A percentile compares a stretch with the other conserved stretches of the same genome.
Evolutionary conservation across 2,329 filamentous ascomycete genomes (phyloP).

Genomic region (Neobulgaria alba): DNA sequence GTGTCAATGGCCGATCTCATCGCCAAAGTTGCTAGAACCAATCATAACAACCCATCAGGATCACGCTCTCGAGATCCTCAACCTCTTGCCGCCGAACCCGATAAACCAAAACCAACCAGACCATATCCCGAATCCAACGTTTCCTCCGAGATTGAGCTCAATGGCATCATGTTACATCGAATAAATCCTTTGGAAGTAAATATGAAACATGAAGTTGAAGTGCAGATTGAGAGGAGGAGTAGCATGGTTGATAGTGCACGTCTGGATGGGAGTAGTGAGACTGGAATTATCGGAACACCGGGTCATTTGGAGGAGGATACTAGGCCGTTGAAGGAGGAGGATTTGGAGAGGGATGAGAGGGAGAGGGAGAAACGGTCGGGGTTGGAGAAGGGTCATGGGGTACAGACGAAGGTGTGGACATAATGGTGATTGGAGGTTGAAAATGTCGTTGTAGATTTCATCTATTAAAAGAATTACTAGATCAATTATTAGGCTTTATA

Average conservation of each 20-base stretch:
- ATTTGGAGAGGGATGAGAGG: too few relatives aligned
- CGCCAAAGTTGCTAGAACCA: slow-evolving; percentile 17
- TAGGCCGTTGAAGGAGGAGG: background rate
- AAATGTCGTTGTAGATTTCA: too few relatives aligned
- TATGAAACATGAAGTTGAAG: slow-evolving; percentile 1
- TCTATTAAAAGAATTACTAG: too few relatives aligned
- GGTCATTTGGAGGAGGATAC: background rate
- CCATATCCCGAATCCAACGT: slow-evolving; percentile 1
- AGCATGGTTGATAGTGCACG: background rate
- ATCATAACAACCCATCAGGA: slow-evolving; percentile 3
- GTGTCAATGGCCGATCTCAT: slow-evolving; percentile 36
- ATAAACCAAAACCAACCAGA: slow-evolving; percentile 1
- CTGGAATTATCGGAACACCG: background rate
- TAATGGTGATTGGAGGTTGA: too few relatives aligned
- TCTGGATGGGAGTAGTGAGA: background rate
- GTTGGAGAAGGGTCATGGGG: too few relatives aligned
- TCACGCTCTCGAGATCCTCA: background rate
- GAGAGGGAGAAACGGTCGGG: too few relatives aligned
- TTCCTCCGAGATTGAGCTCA: background rate
- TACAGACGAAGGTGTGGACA: slow-evolving; percentile 3
- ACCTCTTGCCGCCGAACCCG: background rate
- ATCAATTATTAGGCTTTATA: too few relatives aligned
- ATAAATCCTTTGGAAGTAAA: slow-evolving; percentile 1
- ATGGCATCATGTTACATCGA: background rate
- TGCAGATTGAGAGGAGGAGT: slow-evolving; percentile 1